Percentiles rank a stretch among this genome's conserved stretches.
Conservation (phyloP, 1,139 yeast species). For the Geotrichum carabidarum region DNA sequence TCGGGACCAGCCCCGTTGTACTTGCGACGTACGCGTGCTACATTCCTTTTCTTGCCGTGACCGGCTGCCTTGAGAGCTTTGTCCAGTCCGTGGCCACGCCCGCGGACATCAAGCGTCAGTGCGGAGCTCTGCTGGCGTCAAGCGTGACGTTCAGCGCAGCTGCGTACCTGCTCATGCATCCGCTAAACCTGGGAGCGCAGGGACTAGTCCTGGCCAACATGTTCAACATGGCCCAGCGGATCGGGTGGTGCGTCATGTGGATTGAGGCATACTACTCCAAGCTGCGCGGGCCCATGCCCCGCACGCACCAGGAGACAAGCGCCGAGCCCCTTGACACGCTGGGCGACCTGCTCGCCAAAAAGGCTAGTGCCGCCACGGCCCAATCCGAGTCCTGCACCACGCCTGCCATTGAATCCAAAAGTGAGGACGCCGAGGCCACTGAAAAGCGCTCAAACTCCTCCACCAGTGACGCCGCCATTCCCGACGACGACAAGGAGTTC, state of each 20-base stretch:
- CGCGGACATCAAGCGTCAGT: conserved; percentile 52
- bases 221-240: conserved; percentile 38
- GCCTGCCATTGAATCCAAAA: too few relatives aligned
- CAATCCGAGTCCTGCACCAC: too few relatives aligned
- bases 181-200: conserved; percentile 37
- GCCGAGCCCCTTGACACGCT: too few relatives aligned
- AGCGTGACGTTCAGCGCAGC: conserved; percentile 36
- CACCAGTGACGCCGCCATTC: too few relatives aligned
- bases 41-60: conserved; percentile 79
- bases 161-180: conserved; percentile 35
- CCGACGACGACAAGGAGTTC: too few relatives aligned
- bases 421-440: too few relatives aligned
- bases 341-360: too few relatives aligned
- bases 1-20: conserved; percentile 49
- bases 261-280: conserved; percentile 28
- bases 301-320: too few relatives aligned
- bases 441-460: too few relatives aligned
- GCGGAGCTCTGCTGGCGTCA: conserved; percentile 34
- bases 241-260: conserved; percentile 36
- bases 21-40: conserved; percentile 71
- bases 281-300: neutral
- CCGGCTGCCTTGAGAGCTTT: conserved; percentile 86
- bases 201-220: conserved; percentile 43
- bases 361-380: too few relatives aligned
- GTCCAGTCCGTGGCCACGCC: conserved; percentile 72